Evolutionary conservation across 495 filamentous ascomycete species (phyloP).

Genomic region (Tuber magnatum): DNA sequence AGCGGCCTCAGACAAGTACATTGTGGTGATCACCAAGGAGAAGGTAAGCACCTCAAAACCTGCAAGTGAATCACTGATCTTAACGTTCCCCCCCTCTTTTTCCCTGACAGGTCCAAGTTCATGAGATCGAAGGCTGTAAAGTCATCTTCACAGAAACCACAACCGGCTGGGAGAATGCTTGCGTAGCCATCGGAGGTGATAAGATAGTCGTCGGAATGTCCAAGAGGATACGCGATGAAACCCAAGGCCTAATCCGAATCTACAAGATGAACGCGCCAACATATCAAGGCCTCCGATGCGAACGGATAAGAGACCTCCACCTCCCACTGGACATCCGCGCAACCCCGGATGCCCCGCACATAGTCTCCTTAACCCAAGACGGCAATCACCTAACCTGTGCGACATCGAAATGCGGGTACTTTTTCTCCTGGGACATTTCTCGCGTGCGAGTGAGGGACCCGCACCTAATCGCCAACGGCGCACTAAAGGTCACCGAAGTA

Average conservation of each 20-base stretch:
- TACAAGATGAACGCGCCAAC: conserved; percentile 36
- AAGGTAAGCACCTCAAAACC: conserved; percentile 23
- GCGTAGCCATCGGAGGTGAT: conserved; percentile 32
- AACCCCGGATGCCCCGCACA: conserved; percentile 34
- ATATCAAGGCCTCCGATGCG: conserved; percentile 33
- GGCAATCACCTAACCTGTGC: conserved; percentile 33
- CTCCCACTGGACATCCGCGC: conserved; percentile 28
- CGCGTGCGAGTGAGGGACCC: conserved; percentile 22
- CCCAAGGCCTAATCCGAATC: conserved; percentile 36
- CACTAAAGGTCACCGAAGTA: conserved; percentile 32
- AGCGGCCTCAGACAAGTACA: conserved; percentile 36
- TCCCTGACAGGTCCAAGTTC: conserved; percentile 35
- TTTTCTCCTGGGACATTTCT: conserved; percentile 40
- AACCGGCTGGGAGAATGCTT: conserved; percentile 37
- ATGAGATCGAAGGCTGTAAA: conserved; percentile 33
- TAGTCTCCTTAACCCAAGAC: conserved; percentile 33
- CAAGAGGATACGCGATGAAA: conserved; percentile 30
- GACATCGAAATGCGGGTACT: conserved; percentile 37
- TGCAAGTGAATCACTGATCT: neutral
- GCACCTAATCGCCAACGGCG: conserved; percentile 29
- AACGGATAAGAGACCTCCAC: conserved; percentile 36
- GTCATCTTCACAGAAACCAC: conserved; percentile 37
- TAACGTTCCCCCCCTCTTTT: conserved; percentile 5
- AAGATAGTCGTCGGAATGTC: conserved; percentile 37
- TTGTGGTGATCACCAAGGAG: conserved; percentile 35